Evolutionary conservation across 2,329 filamentous ascomycete genomes (phyloP), one percentile per base, ranked within the genome.

Genomic region (Fusarium robinianum): DNA sequence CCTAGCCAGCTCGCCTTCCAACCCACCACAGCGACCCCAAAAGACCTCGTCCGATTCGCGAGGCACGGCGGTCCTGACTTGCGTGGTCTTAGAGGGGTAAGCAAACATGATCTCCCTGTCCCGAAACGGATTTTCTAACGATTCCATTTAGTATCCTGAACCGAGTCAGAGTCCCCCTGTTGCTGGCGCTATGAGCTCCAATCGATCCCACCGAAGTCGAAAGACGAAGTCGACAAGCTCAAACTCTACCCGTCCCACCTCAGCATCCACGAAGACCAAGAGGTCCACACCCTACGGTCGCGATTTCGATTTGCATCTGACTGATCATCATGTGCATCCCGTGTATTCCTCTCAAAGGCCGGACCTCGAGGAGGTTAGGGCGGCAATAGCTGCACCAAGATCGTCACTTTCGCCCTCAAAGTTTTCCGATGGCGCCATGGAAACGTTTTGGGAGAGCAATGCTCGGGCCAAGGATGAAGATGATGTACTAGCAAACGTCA

Each of bases 241-340:
- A 10, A 27, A 27, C 11, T n/a, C n/a, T n/a, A n/a, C n/a, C n/a
- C n/a, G n/a, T n/a, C n/a, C n/a, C n/a, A 34, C 17, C 24, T 25
- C 31, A n/a, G n/a, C n/a, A 27, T 23, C 10, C 3, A 40, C 17
- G 32, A 33, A 25, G 15, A 46, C n/a, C 26, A 43, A 31, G 16
- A 66, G 36, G 30, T 33, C 55, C 17, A 52, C 55, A 30, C 45
- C 57, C 2, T 69, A 71, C 47, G 49, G 66, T 50, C 53, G 55
- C 31, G 51, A 58, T 42, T 72, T 72, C 55, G 58, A 69, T 38
- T 62, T 67, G 40, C 60, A 69, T 35, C 49, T 73, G 29, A 63
- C 66, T 38, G 64, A 73, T 40, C 29, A 63, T 49, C 41, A 42
- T n/a, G 50, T 72, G 25, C 65, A 67, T 35, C 51, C 63, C 19